A percentile compares a stretch with the other conserved stretches of the same genome.
Evolutionary conservation across 2,329 filamentous ascomycete genomes (phyloP).

Genomic region (Fusarium euwallaceae): DNA sequence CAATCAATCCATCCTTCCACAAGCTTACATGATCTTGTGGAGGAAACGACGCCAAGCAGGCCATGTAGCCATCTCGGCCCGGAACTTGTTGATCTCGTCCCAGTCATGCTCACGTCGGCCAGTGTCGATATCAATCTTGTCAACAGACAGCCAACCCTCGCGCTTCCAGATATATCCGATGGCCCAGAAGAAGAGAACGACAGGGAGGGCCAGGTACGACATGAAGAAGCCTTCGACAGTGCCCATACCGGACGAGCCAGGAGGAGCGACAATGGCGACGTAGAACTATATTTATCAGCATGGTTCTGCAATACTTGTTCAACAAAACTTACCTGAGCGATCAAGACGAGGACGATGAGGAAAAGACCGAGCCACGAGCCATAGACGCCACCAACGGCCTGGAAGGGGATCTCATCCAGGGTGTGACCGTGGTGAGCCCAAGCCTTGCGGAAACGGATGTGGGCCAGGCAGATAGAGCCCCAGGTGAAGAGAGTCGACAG

Average conservation of each 20-base stretch:
- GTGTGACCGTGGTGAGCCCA: conserved; percentile 71
- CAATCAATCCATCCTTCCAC: not conserved
- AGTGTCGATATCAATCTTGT: conserved; percentile 76
- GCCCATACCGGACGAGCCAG: conserved; percentile 50
- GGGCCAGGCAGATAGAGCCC: conserved; percentile 72
- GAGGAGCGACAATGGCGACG: conserved; percentile 58
- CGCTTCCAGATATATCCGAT: conserved; percentile 76
- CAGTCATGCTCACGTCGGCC: conserved; percentile 76
- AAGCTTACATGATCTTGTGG: conserved; percentile 55
- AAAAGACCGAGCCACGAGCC: conserved; percentile 74
- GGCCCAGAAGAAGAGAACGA: conserved; percentile 69
- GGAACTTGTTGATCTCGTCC: conserved; percentile 71
- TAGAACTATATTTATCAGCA: conserved; percentile 58
- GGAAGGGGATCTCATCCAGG: conserved; percentile 76
- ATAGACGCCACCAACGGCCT: conserved; percentile 69
- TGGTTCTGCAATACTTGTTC: not conserved
- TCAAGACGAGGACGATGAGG: conserved; percentile 67
- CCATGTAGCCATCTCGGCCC: conserved; percentile 62
- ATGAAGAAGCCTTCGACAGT: conserved; percentile 68
- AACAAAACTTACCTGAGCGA: conserved; percentile 64
- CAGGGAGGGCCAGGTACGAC: conserved; percentile 66
- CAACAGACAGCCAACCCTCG: conserved; percentile 67
- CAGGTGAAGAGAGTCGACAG: conserved; percentile 75
- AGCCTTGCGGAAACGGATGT: conserved; percentile 75
- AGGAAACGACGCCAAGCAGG: conserved; percentile 63